These are phyloP conservation scores for Colletotrichum sojae DNA, from an alignment of 2,329 filamentous ascomycete genomes.

Conservation along the genomic window DNA sequence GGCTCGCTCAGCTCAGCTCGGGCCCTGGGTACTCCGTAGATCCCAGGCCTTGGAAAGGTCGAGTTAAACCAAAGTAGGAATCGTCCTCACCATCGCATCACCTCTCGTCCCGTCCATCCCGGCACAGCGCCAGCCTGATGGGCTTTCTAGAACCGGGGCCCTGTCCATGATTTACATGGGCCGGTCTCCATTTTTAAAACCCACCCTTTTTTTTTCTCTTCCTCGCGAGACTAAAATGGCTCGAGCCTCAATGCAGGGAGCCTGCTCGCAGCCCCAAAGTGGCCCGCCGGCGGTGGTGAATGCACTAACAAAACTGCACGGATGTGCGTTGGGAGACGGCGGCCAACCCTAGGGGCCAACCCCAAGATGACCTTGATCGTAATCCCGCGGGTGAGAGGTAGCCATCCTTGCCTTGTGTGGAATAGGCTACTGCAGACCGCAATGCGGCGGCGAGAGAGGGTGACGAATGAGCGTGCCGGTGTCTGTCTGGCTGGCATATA, in stretches of 20 bases:
- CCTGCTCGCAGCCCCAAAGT: background rate
- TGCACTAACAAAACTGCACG: conserved; percentile 33
- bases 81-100: conserved; percentile 7
- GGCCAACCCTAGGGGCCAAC: conserved; percentile 5
- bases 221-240: conserved; percentile 1
- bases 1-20: conserved; percentile 8
- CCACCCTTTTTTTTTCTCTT: background rate
- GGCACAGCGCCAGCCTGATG: conserved; percentile 19
- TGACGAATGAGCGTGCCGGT: conserved; percentile 37
- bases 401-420: conserved; percentile 19
- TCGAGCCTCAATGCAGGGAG: conserved; percentile 39
- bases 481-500: background rate
- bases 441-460: conserved; percentile 8
- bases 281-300: conserved; percentile 22
- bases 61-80: background rate
- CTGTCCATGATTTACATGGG: conserved; percentile 15
- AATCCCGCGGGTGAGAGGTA: conserved; percentile 18
- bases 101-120: conserved; percentile 17
- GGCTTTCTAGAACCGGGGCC: conserved; percentile 31
- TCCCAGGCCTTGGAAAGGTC: background rate
- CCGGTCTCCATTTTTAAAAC: conserved; percentile 2
- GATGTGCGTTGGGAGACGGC: conserved; percentile 26
- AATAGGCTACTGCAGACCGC: conserved; percentile 7
- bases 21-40: conserved; percentile 13
- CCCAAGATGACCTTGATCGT: conserved; percentile 7